Conservation (phyloP, 257 asterid genomes). For the Rhazya stricta region DNA sequence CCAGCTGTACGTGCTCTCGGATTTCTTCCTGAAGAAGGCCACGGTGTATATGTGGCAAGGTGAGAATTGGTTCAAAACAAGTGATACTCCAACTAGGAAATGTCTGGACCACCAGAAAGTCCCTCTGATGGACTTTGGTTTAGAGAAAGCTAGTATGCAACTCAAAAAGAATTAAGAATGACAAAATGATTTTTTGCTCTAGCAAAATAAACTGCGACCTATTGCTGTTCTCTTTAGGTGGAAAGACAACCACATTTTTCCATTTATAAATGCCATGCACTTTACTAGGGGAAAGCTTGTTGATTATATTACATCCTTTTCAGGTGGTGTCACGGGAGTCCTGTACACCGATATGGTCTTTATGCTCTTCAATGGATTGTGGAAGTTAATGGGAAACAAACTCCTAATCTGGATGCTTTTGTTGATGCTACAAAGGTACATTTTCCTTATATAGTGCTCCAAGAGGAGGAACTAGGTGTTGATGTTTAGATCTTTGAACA, state of each 20-base stretch:
- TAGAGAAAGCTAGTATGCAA: not conserved
- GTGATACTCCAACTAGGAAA: not conserved
- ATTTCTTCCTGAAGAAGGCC: constrained; percentile 94
- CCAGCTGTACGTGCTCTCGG: constrained; percentile 97
- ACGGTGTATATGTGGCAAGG: constrained; percentile 97
- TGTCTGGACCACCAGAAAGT: not conserved
- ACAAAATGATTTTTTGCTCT: not conserved
- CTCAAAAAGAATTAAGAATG: not conserved
- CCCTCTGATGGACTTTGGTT: not conserved
- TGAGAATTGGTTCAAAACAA: constrained; percentile 22
- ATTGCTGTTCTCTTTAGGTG: not conserved
- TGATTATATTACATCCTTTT: not conserved
- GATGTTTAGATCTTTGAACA: not conserved
- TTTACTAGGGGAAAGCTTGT: not conserved
- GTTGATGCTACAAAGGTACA: constrained; percentile 78
- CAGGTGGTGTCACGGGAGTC: constrained; percentile 99
- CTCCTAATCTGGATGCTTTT: constrained; percentile 87
- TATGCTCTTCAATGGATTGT: constrained; percentile 97
- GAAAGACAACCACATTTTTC: not conserved
- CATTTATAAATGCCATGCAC: not conserved
- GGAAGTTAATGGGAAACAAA: constrained; percentile 89
- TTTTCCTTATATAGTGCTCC: not conserved
- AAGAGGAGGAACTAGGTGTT: not conserved
- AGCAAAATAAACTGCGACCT: not conserved
- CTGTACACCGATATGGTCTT: constrained; percentile 83